Base-by-base conservation (phyloP, 164 flowering plant genomes). In the Litsea cubeba region DNA sequence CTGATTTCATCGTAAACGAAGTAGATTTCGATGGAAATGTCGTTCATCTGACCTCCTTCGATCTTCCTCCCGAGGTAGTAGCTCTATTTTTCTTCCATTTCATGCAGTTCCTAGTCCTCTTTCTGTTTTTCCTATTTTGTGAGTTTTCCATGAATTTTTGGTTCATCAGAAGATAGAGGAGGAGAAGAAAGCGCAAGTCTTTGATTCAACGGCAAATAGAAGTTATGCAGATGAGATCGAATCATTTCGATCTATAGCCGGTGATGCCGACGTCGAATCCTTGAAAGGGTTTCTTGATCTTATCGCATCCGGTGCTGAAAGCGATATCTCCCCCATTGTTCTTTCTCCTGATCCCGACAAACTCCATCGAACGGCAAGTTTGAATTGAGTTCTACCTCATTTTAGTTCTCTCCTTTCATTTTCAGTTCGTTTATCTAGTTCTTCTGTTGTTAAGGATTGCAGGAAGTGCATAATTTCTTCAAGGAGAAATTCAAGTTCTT, bases 1-100 rank as follows among this genome's bases (percentile, higher is more conserved):
- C 97, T 20, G 99, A 95, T 85, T 95, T 93, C 72, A 93, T 95
- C 17, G 99, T 95, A 1, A 92, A 95, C 75, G 99, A 93, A 84
- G 97, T 95, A 17, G 98, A 87, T 82, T 75, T 63, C n/a, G 94
- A 92, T 74, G 97, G 97, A 49, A 90, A 91, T 73, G 92, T 93
- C 73, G 95, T 87, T 76, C 96, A 84, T 75, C 80, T 95, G 78
- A 91, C 89, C 46, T 82, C 84, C 60, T 80, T 93, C 69, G 92
- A 87, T 76, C 87, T 87, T 17, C 97, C 98, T 69, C 79, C 81
- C 0, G 92, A 90, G 91, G 97, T 91, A 83, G 35, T 30, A 30
- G 35, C 35, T 3, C 5, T 3, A 62, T 63, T 64, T 23, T 1
- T 49, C 30, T 24, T 68, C 67, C 5, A 1, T 65, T 40, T 54